Evolutionary conservation across 352 stramenopile genomes (phyloP), one percentile per base, ranked within the genome.

Genomic region (Detonula confervacea): DNA sequence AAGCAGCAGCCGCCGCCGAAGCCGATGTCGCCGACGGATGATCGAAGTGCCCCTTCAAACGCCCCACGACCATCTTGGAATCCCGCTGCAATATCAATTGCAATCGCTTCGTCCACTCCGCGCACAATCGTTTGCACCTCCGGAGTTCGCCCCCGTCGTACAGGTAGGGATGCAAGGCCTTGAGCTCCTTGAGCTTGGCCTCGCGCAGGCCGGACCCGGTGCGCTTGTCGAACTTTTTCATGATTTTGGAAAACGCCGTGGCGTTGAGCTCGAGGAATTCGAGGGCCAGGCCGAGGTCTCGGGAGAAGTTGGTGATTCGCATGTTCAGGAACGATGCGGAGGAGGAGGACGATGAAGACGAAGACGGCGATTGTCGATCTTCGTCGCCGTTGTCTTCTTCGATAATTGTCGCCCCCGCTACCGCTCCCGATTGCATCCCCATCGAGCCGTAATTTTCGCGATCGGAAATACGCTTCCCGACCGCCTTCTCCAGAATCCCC

Each of bases 171-270:
- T 81, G 56, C 7, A 66, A 68, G 12, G 73, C 25, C 29, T 77
- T 62, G 39, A 93, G 61, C 37, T 87, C 76, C n/a, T 51, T 66
- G 2, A 92, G 20, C 49, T 88, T 86, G 20, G 73, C 68, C 47
- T 88, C 68, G 12, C 79, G 77, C 52, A 90, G 49, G 39, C 22
- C 67, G 9, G 68, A 81, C 51, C 83, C 73, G n/a, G 63, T 87
- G 12, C 75, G 66, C 51, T 93, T 93, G 65, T 92, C 86, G 66
- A 81, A 91, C 60, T 93, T 93, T 52, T 93, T 93, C 27, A 93
- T 67, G 51, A 93, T 93, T 51, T 93, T 93, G 37, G 49, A 81
- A 64, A 92, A 92, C 6, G 85, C 88, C 3, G 82, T 93, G 11
- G 79, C 74, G 69, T 93, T 93, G 14, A 93, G 59, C 14, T 81